Base-by-base conservation (phyloP, 768 basidiomycete genomes). In the Gautieria morchelliformis region DNA sequence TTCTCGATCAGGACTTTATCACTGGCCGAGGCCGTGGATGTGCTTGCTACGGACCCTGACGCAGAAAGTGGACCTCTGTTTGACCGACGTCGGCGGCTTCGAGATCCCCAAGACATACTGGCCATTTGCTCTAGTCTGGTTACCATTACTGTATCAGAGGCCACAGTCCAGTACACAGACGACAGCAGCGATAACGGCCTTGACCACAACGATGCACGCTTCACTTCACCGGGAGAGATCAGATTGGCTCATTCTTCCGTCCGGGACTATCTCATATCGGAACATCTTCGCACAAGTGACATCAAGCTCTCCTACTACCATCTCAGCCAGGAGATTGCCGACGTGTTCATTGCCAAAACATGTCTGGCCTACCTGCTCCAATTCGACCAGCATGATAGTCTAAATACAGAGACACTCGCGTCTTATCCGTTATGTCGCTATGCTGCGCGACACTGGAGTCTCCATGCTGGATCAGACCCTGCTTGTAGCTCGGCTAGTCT, bases 1-100 rank as follows among this genome's bases (percentile, higher is more conserved):
- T 62, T 61, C 30, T 32, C 60, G 24, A 35, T 30, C 6, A 50
- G 60, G 17, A 62, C 64, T 9, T 47, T 68, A 49, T 51, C 41
- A 12, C 41, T 65, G 7, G 51, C 58, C 11, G 65, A 67, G 45
- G 52, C 67, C 15, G 61, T 58, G 14, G 64, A 66, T 52, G 63
- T 62, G 37, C 46, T 67, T 12, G 49, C 62, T 11, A 60, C 67
- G 30, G 59, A 67, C 49, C 48, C 56, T 22, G 37, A 56, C 1
- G 1, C 22, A 9, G 14, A 37, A 37, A 14, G 10, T 14, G 35
- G 8, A 1, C 22, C 45, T 19, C 58, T 52, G 5, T 60, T 63
- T 52, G 39, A 58, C 46, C 24, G 22, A 3, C 52, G 40, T 15
- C 32, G 46, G 15, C 47, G 60, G 33, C 53, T 59, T 3, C 10